Conservation (phyloP, 495 filamentous ascomycete species). For the Jackrogersella multiformis region DNA sequence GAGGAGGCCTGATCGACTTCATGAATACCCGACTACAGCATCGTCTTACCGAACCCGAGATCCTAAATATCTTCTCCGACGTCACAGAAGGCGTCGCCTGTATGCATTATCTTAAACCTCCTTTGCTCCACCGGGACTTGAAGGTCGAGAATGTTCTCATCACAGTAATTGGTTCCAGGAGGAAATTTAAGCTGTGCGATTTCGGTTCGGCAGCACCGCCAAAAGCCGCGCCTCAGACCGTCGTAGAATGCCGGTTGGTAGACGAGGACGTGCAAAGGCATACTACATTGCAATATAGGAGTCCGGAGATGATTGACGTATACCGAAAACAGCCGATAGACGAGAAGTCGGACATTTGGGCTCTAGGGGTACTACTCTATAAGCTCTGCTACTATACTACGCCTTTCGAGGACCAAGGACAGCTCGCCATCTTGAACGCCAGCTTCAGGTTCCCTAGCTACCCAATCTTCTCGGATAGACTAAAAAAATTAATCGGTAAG, state of each 20-base stretch:
- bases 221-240: slow-evolving; percentile 81
- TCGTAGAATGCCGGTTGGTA: slow-evolving; percentile 85
- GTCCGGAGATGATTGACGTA: slow-evolving; percentile 98
- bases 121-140: slow-evolving; percentile 90
- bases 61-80: slow-evolving; percentile 95
- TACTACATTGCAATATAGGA: slow-evolving; percentile 96
- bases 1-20: slow-evolving; percentile 96
- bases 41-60: slow-evolving; percentile 95
- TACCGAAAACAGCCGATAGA: slow-evolving; percentile 96
- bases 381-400: slow-evolving; percentile 99
- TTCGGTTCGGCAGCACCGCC: slow-evolving; percentile 93
- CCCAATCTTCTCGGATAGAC: slow-evolving; percentile 85
- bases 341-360: slow-evolving; percentile 99
- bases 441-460: slow-evolving; percentile 92
- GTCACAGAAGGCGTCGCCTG: slow-evolving; percentile 95
- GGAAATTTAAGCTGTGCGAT: slow-evolving; percentile 93
- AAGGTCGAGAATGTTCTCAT: slow-evolving; percentile 99
- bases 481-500: slow-evolving; percentile 92
- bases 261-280: slow-evolving; percentile 98
- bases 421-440: slow-evolving; percentile 97
- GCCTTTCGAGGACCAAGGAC: slow-evolving; percentile 96
- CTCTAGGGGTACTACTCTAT: slow-evolving; percentile 92
- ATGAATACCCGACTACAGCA: slow-evolving; percentile 99
- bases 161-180: slow-evolving; percentile 65
- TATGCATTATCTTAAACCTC: slow-evolving; percentile 98